phyloP scores from a whole-genome alignment of 257 asterid genomes.

The Solanum megistacrolobum region DNA sequence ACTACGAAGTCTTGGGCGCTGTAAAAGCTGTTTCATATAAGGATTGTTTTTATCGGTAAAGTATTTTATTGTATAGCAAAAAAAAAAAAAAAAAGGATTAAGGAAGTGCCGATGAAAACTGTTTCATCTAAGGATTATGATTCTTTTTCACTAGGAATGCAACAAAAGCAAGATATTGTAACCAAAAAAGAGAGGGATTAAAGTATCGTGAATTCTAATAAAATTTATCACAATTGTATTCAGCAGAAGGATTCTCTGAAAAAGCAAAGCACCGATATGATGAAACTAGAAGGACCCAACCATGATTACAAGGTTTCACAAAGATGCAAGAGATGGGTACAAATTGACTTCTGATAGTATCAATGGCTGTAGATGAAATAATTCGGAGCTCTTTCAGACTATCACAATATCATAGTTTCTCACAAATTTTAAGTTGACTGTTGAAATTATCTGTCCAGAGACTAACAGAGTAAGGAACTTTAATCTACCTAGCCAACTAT shows the following conservation, averaged over 20 bases:
- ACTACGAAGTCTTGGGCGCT: not conserved
- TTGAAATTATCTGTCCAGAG: not conserved
- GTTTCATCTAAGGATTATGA: not conserved
- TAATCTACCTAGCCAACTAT: not conserved
- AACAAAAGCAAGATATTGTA: not conserved
- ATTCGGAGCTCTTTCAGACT: not conserved
- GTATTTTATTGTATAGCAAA: not conserved
- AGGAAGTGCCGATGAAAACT: not conserved
- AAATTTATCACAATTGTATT: not conserved
- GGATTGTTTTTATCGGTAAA: not conserved
- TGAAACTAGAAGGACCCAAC: not conserved
- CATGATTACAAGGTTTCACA: not conserved
- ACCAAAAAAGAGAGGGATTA: not conserved
- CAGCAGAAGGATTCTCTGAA: not conserved
- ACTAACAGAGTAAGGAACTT: not conserved
- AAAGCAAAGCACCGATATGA: not conserved
- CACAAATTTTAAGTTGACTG: not conserved
- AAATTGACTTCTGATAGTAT: not conserved
- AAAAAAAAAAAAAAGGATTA: not conserved
- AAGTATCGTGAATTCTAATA: not conserved
- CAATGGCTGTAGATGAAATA: not conserved
- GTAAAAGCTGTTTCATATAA: not conserved
- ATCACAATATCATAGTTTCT: not conserved
- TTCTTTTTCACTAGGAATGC: not conserved
- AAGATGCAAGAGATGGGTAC: not conserved